These are phyloP conservation scores for Hordeum vulgare DNA, from an alignment of 176 grass and related monocot species.

Conservation along the genomic window MorexV3_pseudomolecules_assembly NC_058518.1:333845629-333846128, in stretches of 20 bases:
- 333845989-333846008: background rate
- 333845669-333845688: too few relatives aligned
- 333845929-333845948: background rate
- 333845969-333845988: background rate
- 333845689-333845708: too few relatives aligned
- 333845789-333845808: background rate
- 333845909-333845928: background rate
- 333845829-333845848: slow-evolving; percentile 10
- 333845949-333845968: background rate
- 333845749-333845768: background rate
- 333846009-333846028: background rate
- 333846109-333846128: too few relatives aligned
- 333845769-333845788: too few relatives aligned
- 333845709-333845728: too few relatives aligned
- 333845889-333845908: background rate
- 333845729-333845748: background rate
- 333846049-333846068: background rate
- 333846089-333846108: too few relatives aligned
- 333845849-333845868: background rate
- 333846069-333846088: background rate
- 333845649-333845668: background rate
- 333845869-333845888: slow-evolving; percentile 6
- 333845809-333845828: slow-evolving; percentile 5
- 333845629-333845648: background rate
- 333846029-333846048: background rate